Base-by-base conservation (phyloP, 441 rosid species). In the Sinapis alba region DNA sequence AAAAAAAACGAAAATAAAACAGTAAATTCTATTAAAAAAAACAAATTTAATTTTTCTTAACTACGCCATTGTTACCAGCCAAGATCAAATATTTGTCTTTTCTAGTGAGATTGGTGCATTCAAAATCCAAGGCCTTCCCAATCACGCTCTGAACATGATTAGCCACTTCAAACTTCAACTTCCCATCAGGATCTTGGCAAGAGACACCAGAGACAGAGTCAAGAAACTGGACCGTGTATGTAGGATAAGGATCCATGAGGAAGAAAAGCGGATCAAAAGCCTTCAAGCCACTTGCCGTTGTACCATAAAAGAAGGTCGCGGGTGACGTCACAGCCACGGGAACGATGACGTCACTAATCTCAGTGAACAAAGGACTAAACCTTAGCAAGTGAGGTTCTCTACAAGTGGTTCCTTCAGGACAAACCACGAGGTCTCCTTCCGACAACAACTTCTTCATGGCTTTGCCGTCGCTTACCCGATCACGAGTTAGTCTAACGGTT, bases 351-450 rank as follows among this genome's bases (percentile, higher is more conserved):
- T 86, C 83, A 45, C 85, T 81, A 59, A 84, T 64, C 73, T 88
- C 90, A 0, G 84, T 38, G 60, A 88, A 88, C 73, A 88, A 63
- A 10, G 92, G 90, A 75, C 92, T 88, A 78, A 88, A 88, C 32
- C 92, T 75, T 12, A 88, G 81, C 27, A 88, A 79, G 71, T 79
- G 80, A 6, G 90, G 88, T 62, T 88, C 90, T 59, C 92, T 76
- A 41, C 92, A 86, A 12, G 92, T 88, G 72, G 92, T 86, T 19
- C 92, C 92, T 79, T 88, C 92, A 0, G 92, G 92, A 32, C 87
- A 88, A 41, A 88, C 86, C 6, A 84, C 90, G 0, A 88, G 76
- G 70, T 86, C 88, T 38, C 92, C 92, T 71, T 81, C 75, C 5
- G 57, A 71, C 12, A 86, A 69, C 6, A 88, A 63, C 24, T 57